Conservation (phyloP, 2,329 filamentous ascomycete genomes). For the Thermoascus crustaceus region DNA sequence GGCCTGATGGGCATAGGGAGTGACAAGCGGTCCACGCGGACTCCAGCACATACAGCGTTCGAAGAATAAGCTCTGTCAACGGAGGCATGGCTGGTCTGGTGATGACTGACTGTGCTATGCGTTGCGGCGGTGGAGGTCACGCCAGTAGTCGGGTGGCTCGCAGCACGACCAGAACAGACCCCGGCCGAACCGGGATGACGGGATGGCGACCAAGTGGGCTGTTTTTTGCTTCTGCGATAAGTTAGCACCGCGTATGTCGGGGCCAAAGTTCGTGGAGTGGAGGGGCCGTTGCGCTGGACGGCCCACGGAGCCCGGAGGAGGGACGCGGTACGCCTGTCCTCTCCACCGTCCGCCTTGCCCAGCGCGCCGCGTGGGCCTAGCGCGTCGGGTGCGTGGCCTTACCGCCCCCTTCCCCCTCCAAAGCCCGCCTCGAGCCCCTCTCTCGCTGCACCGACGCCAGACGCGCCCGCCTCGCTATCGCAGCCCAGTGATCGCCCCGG, state of each 20-base stretch:
- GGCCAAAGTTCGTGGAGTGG: not conserved
- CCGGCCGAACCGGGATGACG: slow-evolving; percentile 23
- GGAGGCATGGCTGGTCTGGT: too few species aligned
- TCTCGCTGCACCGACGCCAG: not conserved
- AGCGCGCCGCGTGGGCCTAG: not conserved
- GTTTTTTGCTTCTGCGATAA: slow-evolving; percentile 8
- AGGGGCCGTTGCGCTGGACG: slow-evolving; percentile 1
- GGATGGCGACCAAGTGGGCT: slow-evolving; percentile 22
- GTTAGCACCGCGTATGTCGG: slow-evolving; percentile 1
- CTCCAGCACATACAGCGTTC: too few species aligned
- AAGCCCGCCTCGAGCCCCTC: not conserved
- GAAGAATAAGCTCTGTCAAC: too few species aligned
- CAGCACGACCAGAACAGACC: slow-evolving; percentile 6
- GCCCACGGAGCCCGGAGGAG: not conserved
- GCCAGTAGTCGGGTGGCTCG: too few species aligned
- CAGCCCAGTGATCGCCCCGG: slow-evolving; percentile 16
- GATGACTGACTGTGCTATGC: not conserved
- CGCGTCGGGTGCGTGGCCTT: not conserved
- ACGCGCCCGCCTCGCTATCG: slow-evolving; percentile 1
- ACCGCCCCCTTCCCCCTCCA: slow-evolving; percentile 2
- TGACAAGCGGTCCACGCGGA: too few species aligned
- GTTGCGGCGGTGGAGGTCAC: not conserved
- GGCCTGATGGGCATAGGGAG: too few species aligned
- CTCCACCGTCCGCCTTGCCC: not conserved
- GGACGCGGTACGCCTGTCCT: not conserved